Evolutionary conservation across 192 early-diverging fungal genomes (phyloP).

Genomic region (Coemansia sp.): DNA sequence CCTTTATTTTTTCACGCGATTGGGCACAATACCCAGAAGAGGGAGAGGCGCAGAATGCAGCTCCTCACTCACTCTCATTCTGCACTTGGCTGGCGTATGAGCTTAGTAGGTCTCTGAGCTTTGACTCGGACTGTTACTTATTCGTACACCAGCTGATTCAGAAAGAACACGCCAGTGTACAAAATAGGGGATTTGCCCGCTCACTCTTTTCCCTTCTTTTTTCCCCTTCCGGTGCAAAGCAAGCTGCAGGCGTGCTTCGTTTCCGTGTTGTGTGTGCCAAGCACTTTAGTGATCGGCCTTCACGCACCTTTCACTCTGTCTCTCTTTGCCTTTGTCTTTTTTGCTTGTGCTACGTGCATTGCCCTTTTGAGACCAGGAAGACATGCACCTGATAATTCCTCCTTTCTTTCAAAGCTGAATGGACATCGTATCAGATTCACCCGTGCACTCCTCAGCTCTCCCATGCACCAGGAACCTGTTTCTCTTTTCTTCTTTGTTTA

Average conservation of each 20-base stretch:
- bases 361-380: slow-evolving; percentile 3
- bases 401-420: background rate
- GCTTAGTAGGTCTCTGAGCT: background rate
- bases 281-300: slow-evolving; percentile 5
- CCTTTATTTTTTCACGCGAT: background rate
- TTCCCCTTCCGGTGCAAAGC: background rate
- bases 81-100: background rate
- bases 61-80: background rate
- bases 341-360: background rate
- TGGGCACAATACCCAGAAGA: slow-evolving; percentile 10
- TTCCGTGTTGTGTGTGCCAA: slow-evolving; percentile 1
- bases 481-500: too few relatives aligned
- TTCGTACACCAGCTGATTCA: background rate
- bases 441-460: slow-evolving; percentile 2
- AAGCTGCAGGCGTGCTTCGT: background rate
- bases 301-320: background rate
- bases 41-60: slow-evolving; percentile 9
- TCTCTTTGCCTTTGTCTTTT: background rate
- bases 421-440: background rate
- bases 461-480: background rate
- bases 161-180: slow-evolving; percentile 1
- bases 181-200: slow-evolving; percentile 7
- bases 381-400: background rate
- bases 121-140: slow-evolving; percentile 1
- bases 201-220: background rate